Evolutionary conservation across 2,329 filamentous ascomycete genomes (phyloP), one percentile per base, ranked within the genome.

Genomic region (Orbilia quercus): DNA sequence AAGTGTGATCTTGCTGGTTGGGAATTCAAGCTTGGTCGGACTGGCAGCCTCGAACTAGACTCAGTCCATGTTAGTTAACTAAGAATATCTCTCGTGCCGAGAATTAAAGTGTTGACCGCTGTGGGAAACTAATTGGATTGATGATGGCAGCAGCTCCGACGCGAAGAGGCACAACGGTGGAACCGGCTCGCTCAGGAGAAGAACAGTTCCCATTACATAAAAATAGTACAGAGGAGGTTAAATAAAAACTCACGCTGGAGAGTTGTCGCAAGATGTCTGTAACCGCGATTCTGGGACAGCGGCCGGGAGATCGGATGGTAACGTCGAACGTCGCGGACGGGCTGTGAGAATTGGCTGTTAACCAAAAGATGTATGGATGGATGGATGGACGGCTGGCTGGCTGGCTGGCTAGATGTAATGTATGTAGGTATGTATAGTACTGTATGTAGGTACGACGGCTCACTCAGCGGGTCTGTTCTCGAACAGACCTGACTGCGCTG

Each of bases 401-500:
- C 34, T 64, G 45, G 42, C 9, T 31, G 28, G 28, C n/a, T n/a
- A n/a, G n/a, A n/a, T n/a, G n/a, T n/a, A n/a, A 47, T 54, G 23
- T 69, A 48, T 22, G 36, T 53, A 38, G 7, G 57, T 42, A 42
- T 11, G 42, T 44, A 36, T 44, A 20, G 28, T 25, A 34, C 28
- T 11, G 55, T 59, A 40, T 16, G 9, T 14, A 16, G 3, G 11
- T 44, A 4, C 9, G 9, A 23, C 50, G 31, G 53, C 48, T 53
- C 48, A 36, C 25, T 50, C 48, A 36, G 36, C 36, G 36, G 58
- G 59, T 58, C 53, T 31, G 60, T 73, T 44, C 60, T 73, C 60
- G 34, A 31, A 60, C 54, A 36, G 53, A 72, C 53, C 55, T 59
- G 60, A 73, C 69, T 53, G 51, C 69, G 69, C 60, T 73, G 69